Conservation (phyloP, 75 land plant genomes). For the Cryptomeria japonica region DNA sequence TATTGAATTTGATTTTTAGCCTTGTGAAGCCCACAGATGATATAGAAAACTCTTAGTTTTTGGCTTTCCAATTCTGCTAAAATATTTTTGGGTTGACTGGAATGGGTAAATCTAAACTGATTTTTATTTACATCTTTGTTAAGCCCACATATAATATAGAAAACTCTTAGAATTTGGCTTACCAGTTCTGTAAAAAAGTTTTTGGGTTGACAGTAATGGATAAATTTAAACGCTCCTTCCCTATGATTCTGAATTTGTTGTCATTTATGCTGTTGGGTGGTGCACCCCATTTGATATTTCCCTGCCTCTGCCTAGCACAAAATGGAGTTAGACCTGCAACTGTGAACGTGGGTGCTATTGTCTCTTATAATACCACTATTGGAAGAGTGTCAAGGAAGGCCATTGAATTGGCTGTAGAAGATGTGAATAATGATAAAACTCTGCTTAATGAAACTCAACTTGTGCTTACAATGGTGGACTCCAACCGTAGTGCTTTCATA, state of each 20-base stretch:
- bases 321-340: slow-evolving; percentile 33
- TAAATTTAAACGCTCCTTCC: too few relatives aligned
- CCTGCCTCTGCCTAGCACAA: not conserved
- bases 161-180: too few relatives aligned
- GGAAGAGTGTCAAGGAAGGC: slow-evolving; percentile 77
- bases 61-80: too few relatives aligned
- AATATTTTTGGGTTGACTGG: too few relatives aligned
- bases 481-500: slow-evolving; percentile 12
- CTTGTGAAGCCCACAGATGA: too few relatives aligned
- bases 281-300: not conserved
- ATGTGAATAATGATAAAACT: slow-evolving; percentile 58
- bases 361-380: slow-evolving; percentile 62
- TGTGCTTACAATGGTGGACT: slow-evolving; percentile 22
- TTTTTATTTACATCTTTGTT: too few relatives aligned
- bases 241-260: not conserved
- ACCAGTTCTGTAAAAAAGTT: too few relatives aligned
- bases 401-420: slow-evolving; percentile 67
- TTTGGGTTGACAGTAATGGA: too few relatives aligned
- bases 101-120: too few relatives aligned
- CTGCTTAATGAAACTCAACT: slow-evolving; percentile 53
- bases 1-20: too few relatives aligned
- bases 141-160: too few relatives aligned
- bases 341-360: slow-evolving; percentile 67
- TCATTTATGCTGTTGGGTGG: not conserved
- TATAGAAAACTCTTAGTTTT: too few relatives aligned